Evolutionary conservation across 805 yeast species (phyloP), one percentile per base, ranked within the genome.

Genomic region (Candida jianshihensis): DNA sequence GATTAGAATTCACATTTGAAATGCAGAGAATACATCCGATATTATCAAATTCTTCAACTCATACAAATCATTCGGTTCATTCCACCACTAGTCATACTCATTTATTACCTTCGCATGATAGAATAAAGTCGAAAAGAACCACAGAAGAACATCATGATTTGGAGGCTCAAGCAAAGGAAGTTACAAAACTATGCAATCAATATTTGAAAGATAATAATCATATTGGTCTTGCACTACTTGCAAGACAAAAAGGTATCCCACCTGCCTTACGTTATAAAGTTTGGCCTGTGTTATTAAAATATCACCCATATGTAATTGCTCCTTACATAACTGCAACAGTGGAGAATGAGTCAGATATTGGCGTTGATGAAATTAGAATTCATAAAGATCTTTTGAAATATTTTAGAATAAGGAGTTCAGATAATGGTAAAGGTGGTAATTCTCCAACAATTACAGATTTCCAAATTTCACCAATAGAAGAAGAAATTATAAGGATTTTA

Each of bases 181-280:
- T 78, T 14, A 67, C 79, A 31, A 66, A 67, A 18, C 62, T 77
- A 18, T 76, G 85, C 44, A 67, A 74, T 30, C 61, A 66, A 30
- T 77, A 76, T 47, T 57, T 88, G 5, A 63, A 61, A 33, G 65
- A 68, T 14, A 74, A 73, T 39, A 83, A 89, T 51, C 79, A 79
- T 39, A 77, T 79, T 33, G 85, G 88, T 0, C 60, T 89, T 32
- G 94, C 97, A 1, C 64, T 76, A 44, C 59, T 89, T 6, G 90
- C 95, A 5, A 70, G 96, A 43, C 88, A 81, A 46, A 66, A 77
- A 38, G 97, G 97, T 4, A 66, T 88, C 19, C 97, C 97, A 1
- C 90, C 95, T 1, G 71, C 77, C 38, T 64, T 87, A 36, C 69
- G 97, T 41, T 77, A 75, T 46, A 66, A 71, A 38, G 82, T 85